Base-by-base conservation (phyloP, 768 basidiomycete species). In the Leccinum boreale region DNA sequence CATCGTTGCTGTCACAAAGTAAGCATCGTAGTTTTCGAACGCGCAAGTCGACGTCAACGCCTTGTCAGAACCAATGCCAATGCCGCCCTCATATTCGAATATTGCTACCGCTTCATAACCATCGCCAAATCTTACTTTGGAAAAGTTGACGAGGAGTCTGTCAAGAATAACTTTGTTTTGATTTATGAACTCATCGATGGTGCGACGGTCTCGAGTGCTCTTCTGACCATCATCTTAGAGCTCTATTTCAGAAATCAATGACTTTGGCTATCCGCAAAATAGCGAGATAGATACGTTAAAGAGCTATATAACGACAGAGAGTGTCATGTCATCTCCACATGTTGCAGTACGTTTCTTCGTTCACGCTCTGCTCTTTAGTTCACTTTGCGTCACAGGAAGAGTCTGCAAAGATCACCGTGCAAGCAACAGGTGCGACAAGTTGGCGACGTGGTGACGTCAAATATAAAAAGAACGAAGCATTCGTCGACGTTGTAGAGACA, bases 381-480 rank as follows among this genome's bases (percentile, higher is more conserved):
- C 55, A 61, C 50, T 12, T 12, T 3, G 26, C 24, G 31, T 62
- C 46, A 12, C 66, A 96, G 93, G 97, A 98, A 73, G 95, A 98
- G 65, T 96, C 94, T 19, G 91, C 93, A 14, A 97, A 94, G 73
- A 98, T 99, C 60, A 98, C 97, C 0, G 86, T 85, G 10, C 97
- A 99, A 78, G 96, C 97, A 9, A 99, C 97, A 0, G 97, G 97
- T 1, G 89, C 92, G 28, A 98, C 91, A 31, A 96, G 89, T 71
- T 99, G 97, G 97, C 79, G 97, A 44, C 80, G 95, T 57, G 88
- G 85, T 15, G 97, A 98, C 68, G 95, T 98, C 67, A 96, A 95
- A 73, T 98, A 99, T 75, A 90, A 97, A 79, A 99, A 98, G 82
- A 99, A 99, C 63, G 97, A 99, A 69, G 97, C 97, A 0, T 99